Percentiles rank a stretch among this genome's conserved stretches.
Conservation (phyloP, 306 rosid genomes). For the Malus asiatica region DNA sequence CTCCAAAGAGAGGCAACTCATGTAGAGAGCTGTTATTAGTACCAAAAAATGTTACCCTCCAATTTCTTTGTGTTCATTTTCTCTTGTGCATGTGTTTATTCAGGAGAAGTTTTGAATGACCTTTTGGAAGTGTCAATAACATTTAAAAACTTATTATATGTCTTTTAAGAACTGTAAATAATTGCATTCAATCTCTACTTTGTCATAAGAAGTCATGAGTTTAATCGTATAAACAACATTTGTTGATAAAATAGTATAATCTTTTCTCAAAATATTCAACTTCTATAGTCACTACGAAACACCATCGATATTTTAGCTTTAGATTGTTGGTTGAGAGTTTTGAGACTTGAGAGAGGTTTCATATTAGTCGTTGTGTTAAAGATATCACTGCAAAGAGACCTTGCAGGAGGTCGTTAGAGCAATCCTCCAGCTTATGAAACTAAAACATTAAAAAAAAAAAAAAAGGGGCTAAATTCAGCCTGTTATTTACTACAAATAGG, state of each 20-base stretch:
- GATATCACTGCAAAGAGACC: no score
- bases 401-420: no score
- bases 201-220: background rate
- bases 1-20: background rate
- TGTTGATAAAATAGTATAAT: no score
- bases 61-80: no score
- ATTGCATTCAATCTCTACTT: background rate
- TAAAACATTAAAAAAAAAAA: background rate
- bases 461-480: constrained; percentile 4
- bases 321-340: no score
- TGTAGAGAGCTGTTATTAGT: background rate
- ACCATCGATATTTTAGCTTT: background rate
- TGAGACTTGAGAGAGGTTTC: no score
- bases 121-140: background rate
- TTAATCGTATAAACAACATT: background rate
- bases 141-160: no score
- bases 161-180: background rate
- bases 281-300: background rate
- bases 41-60: background rate
- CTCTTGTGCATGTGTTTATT: no score
- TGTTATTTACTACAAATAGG: background rate
- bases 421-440: background rate
- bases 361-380: background rate
- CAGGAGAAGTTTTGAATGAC: no score
- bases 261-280: background rate